Evolutionary conservation across 176 grass and related monocot species (phyloP).

Genomic region (Lolium perenne): DNA sequence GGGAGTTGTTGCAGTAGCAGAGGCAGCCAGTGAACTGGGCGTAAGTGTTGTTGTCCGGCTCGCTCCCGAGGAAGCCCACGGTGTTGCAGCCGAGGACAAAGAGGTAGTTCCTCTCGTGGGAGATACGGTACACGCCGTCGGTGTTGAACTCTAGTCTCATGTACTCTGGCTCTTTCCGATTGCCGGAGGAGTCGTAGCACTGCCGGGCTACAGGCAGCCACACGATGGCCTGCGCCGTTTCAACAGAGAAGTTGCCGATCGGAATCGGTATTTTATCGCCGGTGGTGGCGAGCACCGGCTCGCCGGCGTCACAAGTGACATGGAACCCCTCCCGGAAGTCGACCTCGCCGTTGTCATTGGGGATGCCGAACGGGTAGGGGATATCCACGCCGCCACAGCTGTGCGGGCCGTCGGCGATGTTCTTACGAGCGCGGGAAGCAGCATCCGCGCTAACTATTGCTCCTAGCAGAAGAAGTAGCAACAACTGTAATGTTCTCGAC

Average conservation of each 20-base stretch:
- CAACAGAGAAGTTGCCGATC: not conserved
- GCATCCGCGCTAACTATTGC: not conserved
- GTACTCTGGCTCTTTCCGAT: too few species aligned
- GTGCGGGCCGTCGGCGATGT: constrained; percentile 3
- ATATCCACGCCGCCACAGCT: constrained; percentile 50
- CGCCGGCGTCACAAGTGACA: constrained; percentile 27
- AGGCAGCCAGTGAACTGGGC: constrained; percentile 12
- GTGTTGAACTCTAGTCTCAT: too few species aligned
- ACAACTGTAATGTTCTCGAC: not conserved
- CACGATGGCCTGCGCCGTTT: not conserved
- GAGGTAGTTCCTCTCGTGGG: not conserved
- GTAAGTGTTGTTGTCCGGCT: not conserved
- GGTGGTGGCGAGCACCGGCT: not conserved
- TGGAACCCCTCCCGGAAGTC: constrained; percentile 42
- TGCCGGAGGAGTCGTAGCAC: not conserved
- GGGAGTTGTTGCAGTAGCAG: constrained; percentile 9
- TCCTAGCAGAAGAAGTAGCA: not conserved
- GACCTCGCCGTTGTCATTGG: not conserved
- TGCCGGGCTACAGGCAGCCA: constrained; percentile 20
- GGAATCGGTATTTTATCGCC: too few species aligned
- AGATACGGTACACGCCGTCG: not conserved
- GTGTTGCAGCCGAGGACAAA: constrained; percentile 20
- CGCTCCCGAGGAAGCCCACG: not conserved
- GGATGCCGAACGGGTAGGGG: constrained; percentile 58
- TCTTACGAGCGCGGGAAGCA: not conserved